Evolutionary conservation across 257 asterid genomes (phyloP).

Genomic region (Solanum piurae): DNA sequence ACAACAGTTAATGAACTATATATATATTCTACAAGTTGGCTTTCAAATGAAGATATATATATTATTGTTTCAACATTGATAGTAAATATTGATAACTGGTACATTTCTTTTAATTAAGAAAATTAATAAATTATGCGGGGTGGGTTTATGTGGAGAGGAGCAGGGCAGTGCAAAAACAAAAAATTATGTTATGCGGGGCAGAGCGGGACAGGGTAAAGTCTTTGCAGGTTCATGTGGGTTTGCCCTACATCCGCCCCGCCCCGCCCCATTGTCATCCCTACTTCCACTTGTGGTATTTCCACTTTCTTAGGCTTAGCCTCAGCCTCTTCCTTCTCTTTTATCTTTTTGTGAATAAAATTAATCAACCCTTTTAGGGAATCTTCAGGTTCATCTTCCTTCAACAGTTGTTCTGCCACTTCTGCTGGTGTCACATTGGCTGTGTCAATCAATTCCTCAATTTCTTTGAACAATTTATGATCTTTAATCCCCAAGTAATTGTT

Average conservation of each 20-base stretch:
- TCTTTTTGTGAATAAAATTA: background rate
- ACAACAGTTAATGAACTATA: background rate
- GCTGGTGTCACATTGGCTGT: constrained; percentile 41
- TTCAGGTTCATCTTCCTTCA: constrained; percentile 36
- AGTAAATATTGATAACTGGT: too few species aligned
- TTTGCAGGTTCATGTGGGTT: background rate
- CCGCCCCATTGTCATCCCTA: background rate
- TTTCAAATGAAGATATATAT: too few species aligned
- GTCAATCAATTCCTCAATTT: constrained; percentile 30
- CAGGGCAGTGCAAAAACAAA: too few species aligned
- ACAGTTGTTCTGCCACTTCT: constrained; percentile 64
- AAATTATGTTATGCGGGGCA: background rate
- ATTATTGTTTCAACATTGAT: too few species aligned
- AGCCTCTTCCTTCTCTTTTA: background rate
- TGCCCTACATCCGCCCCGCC: background rate
- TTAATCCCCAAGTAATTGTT: constrained; percentile 34
- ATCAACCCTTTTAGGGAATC: constrained; percentile 16
- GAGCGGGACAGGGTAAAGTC: background rate
- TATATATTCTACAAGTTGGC: too few species aligned
- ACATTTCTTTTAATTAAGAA: too few species aligned
- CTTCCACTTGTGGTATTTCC: background rate
- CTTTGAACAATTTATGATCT: constrained; percentile 28
- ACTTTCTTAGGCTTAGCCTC: background rate
- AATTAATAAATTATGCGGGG: too few species aligned
- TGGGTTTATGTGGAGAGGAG: too few species aligned